Evolutionary conservation across 2,329 filamentous ascomycete species (phyloP), one percentile per base, ranked within the genome.

Genomic region (Diaporthe humulicola): DNA sequence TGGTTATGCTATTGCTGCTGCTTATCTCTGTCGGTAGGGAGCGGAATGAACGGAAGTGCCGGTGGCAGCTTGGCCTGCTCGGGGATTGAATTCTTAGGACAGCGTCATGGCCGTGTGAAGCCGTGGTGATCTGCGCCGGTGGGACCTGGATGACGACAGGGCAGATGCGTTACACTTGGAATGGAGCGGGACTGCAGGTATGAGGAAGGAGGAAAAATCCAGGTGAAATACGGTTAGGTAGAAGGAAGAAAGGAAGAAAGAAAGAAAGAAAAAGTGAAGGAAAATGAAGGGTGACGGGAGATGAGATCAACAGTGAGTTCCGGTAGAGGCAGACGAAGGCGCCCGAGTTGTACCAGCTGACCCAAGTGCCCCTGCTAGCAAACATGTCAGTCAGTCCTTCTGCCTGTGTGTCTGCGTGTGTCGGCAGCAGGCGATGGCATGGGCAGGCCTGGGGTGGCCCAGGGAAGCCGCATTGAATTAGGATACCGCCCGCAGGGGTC

Each of bases 281-380:
- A 25, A 48, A 38, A 25, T 19, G 33, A 25, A 42, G 56, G n/a
- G 60, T 45, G 50, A 33, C 40, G 60, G 60, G 38, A 69, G 38
- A 67, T 70, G 70, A 54, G 70, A 73, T 70, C 54, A 74, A 67
- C 69, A 67, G 58, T 40, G 48, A 50, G 5, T n/a, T n/a, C n/a
- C n/a, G n/a, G 60, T 15, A 12, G 36, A 52, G 42, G 57, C 30
- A 38, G n/a, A 36, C 36, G 56, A 42, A 61, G 64, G 64, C 57
- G 57, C 52, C 48, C 42, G 60, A 60, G 42, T 58, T 58, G 70
- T 73, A 74, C 73, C 73, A 74, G 73, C 50, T 74, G 73, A 74
- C 70, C 70, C 70, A 30, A 52, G 36, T 42, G 57, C 70, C 64
- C 64, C 70, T 72, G 70, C 70, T 72, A 60, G 40, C 61, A 70